These are phyloP conservation scores for Clonostachys chloroleuca DNA, from an alignment of 2,329 filamentous ascomycete genomes.

Conservation along the genomic window DNA sequence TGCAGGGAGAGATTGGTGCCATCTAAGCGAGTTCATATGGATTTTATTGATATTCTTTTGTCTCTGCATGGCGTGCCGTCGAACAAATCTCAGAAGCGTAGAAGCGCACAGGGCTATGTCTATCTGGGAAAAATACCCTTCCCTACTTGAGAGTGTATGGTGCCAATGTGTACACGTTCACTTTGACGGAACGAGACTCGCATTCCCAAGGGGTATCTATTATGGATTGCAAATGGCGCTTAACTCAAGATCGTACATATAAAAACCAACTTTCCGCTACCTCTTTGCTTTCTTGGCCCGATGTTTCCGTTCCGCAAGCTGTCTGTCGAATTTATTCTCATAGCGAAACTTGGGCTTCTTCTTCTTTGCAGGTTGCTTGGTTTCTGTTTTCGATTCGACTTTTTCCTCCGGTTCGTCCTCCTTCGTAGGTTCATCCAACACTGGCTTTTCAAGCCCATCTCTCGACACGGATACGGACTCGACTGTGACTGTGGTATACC, in stretches of 20 bases:
- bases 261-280: constrained; percentile 8
- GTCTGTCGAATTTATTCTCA: constrained; percentile 81
- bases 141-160: too few relatives aligned
- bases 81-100: too few relatives aligned
- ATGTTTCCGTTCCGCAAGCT: constrained; percentile 66
- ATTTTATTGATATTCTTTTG: constrained; percentile 3
- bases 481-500: constrained; percentile 90
- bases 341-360: constrained; percentile 93
- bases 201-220: constrained; percentile 24
- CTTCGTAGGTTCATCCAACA: constrained; percentile 14
- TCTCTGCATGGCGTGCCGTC: constrained; percentile 4
- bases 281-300: constrained; percentile 56
- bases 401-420: constrained; percentile 16
- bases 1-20: constrained; percentile 88
- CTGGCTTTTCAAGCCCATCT: constrained; percentile 61
- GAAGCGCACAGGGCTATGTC: too few relatives aligned
- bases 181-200: constrained; percentile 15
- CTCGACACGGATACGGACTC: constrained; percentile 80
- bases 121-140: too few relatives aligned
- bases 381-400: constrained; percentile 20
- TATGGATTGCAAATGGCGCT: constrained; percentile 3
- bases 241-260: not conserved
- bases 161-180: too few relatives aligned
- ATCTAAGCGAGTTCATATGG: constrained; percentile 55
- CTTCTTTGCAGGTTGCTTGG: constrained; percentile 49